Evolutionary conservation across 768 basidiomycete species (phyloP).

Genomic region (Xerocomellus intermedius): DNA sequence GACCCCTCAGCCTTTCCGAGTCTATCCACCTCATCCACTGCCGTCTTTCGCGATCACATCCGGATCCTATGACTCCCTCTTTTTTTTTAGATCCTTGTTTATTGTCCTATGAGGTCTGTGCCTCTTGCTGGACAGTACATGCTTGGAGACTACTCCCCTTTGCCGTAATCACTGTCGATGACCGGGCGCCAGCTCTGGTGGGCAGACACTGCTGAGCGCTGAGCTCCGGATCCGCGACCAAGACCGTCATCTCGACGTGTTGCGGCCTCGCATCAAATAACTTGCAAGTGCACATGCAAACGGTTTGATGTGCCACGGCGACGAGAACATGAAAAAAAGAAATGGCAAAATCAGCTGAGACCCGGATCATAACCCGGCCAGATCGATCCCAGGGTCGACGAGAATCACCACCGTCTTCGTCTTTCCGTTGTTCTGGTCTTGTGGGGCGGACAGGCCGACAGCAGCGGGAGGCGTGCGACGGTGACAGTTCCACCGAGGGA

Average conservation of each 20-base stretch:
- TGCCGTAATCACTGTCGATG: too few species aligned
- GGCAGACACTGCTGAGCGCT: constrained; percentile 2
- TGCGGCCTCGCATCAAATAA: constrained; percentile 3
- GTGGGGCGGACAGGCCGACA: constrained; percentile 1
- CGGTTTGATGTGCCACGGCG: constrained; percentile 15
- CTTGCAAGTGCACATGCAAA: constrained; percentile 11
- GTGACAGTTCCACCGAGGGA: constrained; percentile 13
- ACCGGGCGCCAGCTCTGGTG: not conserved
- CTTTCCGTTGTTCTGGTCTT: not conserved
- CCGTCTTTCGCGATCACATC: too few species aligned
- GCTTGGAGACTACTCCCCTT: too few species aligned
- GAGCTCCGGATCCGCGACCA: constrained; percentile 12
- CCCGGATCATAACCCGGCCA: too few species aligned
- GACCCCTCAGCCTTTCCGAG: too few species aligned
- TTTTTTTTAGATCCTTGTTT: too few species aligned
- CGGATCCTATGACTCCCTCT: too few species aligned
- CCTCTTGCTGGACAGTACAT: too few species aligned
- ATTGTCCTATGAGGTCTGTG: too few species aligned
- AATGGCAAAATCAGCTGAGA: too few species aligned
- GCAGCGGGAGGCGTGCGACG: constrained; percentile 10
- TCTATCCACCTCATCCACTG: too few species aligned
- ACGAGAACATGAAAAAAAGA: too few species aligned
- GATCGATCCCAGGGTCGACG: constrained; percentile 13
- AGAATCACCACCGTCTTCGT: constrained; percentile 6
- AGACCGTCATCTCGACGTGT: constrained; percentile 14